Evolutionary conservation across 1,284 basidiomycete genomes (phyloP).

Genomic region (Apiotrichum sp.): DNA sequence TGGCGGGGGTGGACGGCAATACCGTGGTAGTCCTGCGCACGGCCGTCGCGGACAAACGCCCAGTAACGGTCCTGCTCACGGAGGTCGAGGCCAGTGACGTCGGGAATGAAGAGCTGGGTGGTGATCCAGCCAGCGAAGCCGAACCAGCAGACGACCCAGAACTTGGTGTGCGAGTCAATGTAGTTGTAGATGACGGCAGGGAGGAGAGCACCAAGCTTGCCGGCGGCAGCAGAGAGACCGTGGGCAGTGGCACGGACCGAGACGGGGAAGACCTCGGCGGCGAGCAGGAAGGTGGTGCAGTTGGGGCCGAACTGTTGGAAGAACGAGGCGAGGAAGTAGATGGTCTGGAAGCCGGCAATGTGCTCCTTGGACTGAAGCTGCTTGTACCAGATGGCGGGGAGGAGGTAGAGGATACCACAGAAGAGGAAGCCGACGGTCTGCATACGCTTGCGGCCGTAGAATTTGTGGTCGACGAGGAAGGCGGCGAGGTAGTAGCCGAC

Average conservation of each 20-base stretch:
- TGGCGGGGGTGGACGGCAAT: conserved; percentile 54
- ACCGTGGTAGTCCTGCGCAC: conserved; percentile 52
- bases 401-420: conserved; percentile 49
- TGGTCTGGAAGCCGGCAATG: conserved; percentile 50
- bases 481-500: conserved; percentile 54
- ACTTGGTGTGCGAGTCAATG: conserved; percentile 46
- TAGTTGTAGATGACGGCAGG: conserved; percentile 48
- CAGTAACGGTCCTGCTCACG: conserved; percentile 56
- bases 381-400: conserved; percentile 43
- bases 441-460: conserved; percentile 49
- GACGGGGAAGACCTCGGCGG: conserved; percentile 52
- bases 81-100: conserved; percentile 54
- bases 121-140: conserved; percentile 50
- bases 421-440: conserved; percentile 52
- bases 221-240: conserved; percentile 49
- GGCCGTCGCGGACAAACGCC: conserved; percentile 51
- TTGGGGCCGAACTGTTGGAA: conserved; percentile 55
- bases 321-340: conserved; percentile 53
- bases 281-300: conserved; percentile 48
- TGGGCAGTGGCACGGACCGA: conserved; percentile 50
- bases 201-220: conserved; percentile 51
- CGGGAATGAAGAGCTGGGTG: conserved; percentile 50
- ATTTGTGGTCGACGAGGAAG: conserved; percentile 55
- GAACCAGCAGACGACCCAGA: conserved; percentile 55
- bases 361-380: conserved; percentile 39